Percentiles rank a stretch among this genome's conserved stretches.
phyloP scores from a whole-genome alignment of 1,139 yeast genomes.

The Pichia sp. region DNA sequence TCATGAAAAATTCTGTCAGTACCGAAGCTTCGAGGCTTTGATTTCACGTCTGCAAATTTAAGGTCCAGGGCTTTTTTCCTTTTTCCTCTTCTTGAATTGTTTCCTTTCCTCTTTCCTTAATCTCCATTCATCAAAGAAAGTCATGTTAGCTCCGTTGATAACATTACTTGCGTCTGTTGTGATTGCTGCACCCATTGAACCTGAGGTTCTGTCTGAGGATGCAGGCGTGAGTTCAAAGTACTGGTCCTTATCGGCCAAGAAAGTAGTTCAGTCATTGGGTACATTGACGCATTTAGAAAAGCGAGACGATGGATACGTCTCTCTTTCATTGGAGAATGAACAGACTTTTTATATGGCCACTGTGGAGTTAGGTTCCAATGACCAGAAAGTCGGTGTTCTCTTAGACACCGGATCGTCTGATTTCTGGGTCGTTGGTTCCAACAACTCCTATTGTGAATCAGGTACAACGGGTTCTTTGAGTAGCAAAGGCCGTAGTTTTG shows the following conservation, averaged over 20 bases:
- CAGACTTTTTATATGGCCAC: conserved; percentile 42
- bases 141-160: neutral
- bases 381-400: conserved; percentile 42
- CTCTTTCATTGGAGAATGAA: conserved; percentile 35
- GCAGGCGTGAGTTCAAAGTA: conserved; percentile 2
- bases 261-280: neutral
- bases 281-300: conserved; percentile 19
- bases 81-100: no score
- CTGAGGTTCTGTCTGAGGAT: no score
- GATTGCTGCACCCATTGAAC: neutral
- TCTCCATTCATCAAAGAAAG: no score
- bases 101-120: no score
- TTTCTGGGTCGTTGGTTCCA: conserved; percentile 43
- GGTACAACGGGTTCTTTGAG: conserved; percentile 8
- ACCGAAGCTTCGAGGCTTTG: no score
- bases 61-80: no score
- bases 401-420: conserved; percentile 68
- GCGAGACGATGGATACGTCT: conserved; percentile 29
- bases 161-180: neutral
- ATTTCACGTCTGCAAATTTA: no score
- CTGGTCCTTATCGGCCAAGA: conserved; percentile 6
- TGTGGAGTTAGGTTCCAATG: conserved; percentile 47
- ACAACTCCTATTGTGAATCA: conserved; percentile 24
- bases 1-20: no score
- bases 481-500: conserved; percentile 1